Base-by-base conservation (phyloP, 169 alveolate genomes). In the Cryptosporidium andersoni region DNA sequence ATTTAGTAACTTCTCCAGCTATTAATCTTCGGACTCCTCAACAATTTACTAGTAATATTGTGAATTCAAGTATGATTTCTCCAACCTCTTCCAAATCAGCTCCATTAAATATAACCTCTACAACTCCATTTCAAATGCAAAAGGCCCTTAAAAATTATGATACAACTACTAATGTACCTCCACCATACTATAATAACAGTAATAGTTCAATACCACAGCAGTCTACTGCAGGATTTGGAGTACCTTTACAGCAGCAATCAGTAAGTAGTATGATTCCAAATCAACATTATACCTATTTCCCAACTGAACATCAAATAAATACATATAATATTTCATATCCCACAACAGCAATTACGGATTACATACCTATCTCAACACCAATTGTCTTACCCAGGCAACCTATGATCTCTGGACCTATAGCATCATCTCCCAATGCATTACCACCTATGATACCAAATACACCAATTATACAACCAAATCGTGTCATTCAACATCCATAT, bases 351-450 rank as follows among this genome's bases (percentile, higher is more conserved):
- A 55, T 74, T 16, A 68, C 85, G n/a, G 85, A 74, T 3, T 74
- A 74, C 14, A 74, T 74, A 62, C 85, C 85, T 4, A 68, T 74
- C 6, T 58, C 85, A n/a, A 74, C 85, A 16, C 85, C 85, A 4
- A 74, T 74, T 25, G 60, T 74, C 11, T 58, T 74, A 68, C n/a
- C 67, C 11, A 53, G 85, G 40, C 85, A 74, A 9, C 85, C 85
- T 0, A 25, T 74, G 1, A 74, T 58, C 40, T 3, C 85, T 12
- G 14, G 55, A 34, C 25, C 36, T 16, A 40, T 25, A 25, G 25
- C 25, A 25, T 25, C 25, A 25, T 25, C 25, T 25, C 56, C 25
- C 25, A 25, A 25, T 25, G 25, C 25, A 25, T 25, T 25, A 25
- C 25, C 25, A 25, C 25, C 25, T 25, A 25, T 25, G 25, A 25